Percentiles rank a stretch among this genome's conserved stretches.
These are phyloP conservation scores for Penicillium alfredii DNA, from an alignment of 495 filamentous ascomycete genomes.

Conservation along the genomic window DNA sequence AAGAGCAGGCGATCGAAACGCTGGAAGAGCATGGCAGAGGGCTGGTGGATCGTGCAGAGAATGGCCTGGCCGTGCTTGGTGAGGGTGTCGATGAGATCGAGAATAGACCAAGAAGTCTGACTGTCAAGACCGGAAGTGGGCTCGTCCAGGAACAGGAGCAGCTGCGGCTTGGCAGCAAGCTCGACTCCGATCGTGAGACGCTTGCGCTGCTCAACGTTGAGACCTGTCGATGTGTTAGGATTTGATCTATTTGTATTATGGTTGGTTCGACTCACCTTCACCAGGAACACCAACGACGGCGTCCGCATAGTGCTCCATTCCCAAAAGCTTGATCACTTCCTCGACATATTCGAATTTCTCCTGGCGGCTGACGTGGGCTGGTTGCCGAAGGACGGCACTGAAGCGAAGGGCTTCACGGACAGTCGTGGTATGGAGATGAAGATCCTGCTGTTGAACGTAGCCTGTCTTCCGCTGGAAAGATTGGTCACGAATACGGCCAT, in stretches of 20 bases:
- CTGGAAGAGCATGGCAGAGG: constrained; percentile 89
- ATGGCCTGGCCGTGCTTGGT: constrained; percentile 86
- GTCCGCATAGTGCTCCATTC: constrained; percentile 59
- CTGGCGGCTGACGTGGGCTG: constrained; percentile 57
- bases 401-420: constrained; percentile 81
- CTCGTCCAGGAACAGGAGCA: constrained; percentile 85
- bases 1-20: constrained; percentile 88
- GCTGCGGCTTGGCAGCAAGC: constrained; percentile 79
- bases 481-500: constrained; percentile 53
- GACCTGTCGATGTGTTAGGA: no score
- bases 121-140: constrained; percentile 84
- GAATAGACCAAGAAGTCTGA: constrained; percentile 88
- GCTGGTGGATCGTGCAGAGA: constrained; percentile 95
- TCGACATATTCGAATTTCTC: constrained; percentile 89
- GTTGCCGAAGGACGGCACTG: constrained; percentile 79
- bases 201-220: constrained; percentile 90
- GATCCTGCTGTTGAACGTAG: constrained; percentile 94
- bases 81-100: constrained; percentile 77
- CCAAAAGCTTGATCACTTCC: constrained; percentile 87
- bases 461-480: constrained; percentile 92
- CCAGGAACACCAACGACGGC: constrained; percentile 41
- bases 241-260: no score
- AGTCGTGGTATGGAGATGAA: constrained; percentile 79
- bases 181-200: constrained; percentile 86
- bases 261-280: no score